A percentile compares a stretch with the other conserved stretches of the same genome.
Evolutionary conservation across 179 eudicot genomes (phyloP).

Genomic region (Silene noctiflora): DNA sequence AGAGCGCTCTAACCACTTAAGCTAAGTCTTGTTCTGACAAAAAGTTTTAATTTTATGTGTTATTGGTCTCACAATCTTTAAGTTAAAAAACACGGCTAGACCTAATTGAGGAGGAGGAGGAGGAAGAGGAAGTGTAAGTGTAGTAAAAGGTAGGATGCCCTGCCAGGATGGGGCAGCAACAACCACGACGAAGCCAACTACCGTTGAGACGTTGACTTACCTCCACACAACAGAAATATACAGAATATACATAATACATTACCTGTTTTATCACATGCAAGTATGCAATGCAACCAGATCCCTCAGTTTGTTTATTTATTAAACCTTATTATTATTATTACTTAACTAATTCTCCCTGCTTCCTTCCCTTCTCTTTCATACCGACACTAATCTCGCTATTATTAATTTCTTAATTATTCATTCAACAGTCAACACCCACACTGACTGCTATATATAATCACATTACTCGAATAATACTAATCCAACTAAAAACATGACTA

Average conservation of each 20-base stretch:
- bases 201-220: not conserved
- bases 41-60: too few species aligned
- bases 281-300: too few species aligned
- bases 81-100: too few species aligned
- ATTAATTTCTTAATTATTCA: too few species aligned
- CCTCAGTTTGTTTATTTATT: too few species aligned
- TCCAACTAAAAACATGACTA: not conserved
- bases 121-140: too few species aligned
- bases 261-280: slow-evolving; percentile 14
- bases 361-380: not conserved
- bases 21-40: too few species aligned
- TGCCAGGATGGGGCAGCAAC: slow-evolving; percentile 8
- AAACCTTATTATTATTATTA: not conserved
- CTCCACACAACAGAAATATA: not conserved
- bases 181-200: not conserved
- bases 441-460: not conserved
- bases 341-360: not conserved
- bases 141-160: not conserved
- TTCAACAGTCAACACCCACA: not conserved
- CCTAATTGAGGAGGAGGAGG: too few species aligned
- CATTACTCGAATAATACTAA: not conserved
- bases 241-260: not conserved
- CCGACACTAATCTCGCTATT: slow-evolving; percentile 17
- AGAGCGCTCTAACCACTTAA: too few species aligned
- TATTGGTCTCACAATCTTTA: too few species aligned